These are phyloP conservation scores for Penicillium sp. DNA, from an alignment of 2,329 filamentous ascomycete genomes.

Conservation along the genomic window DNA sequence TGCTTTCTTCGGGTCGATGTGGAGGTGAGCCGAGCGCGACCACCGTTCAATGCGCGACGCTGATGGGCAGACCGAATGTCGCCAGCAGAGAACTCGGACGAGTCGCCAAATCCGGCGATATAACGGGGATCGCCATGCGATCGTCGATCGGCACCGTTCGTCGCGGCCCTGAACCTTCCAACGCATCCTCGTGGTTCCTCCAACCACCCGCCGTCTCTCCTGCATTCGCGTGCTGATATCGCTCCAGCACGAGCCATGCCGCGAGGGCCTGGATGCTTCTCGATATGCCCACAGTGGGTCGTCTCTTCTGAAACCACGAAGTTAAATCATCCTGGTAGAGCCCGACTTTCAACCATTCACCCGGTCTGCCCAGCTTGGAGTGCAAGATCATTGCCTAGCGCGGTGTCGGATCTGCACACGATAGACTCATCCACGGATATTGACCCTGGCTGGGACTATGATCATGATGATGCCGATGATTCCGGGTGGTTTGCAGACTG, in stretches of 20 bases:
- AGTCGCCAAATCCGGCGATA: constrained; percentile 9
- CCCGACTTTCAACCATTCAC: too few species aligned
- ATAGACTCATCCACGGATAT: too few species aligned
- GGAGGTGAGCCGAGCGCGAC: background rate
- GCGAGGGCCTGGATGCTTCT: background rate
- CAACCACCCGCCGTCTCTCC: background rate
- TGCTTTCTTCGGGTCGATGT: background rate
- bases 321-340: too few species aligned
- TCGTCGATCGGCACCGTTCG: constrained; percentile 5
- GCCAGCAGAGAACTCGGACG: background rate
- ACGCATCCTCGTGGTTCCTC: background rate
- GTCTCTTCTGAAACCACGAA: background rate
- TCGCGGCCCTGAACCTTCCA: background rate
- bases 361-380: too few species aligned
- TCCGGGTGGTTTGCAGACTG: too few species aligned
- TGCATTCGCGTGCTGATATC: too few species aligned
- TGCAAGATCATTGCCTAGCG: too few species aligned
- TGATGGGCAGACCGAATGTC: too few species aligned
- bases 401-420: too few species aligned
- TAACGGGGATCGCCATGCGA: constrained; percentile 6
- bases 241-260: too few species aligned
- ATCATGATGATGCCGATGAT: too few species aligned
- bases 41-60: constrained; percentile 4
- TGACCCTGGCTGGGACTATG: too few species aligned
- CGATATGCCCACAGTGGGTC: background rate